Conservation (phyloP, 768 basidiomycete genomes). For the Mycena haematopus region DNA sequence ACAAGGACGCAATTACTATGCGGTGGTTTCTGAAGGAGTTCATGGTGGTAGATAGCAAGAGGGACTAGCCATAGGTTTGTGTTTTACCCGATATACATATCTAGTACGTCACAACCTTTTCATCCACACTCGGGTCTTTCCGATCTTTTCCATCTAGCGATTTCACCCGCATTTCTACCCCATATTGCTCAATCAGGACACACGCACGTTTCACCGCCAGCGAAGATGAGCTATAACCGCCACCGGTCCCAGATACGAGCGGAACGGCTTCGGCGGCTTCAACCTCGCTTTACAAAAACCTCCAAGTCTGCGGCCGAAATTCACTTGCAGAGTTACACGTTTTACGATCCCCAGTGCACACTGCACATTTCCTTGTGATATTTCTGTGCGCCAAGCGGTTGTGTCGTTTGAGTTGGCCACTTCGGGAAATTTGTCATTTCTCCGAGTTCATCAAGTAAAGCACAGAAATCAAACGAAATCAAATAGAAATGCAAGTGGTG, state of each 20-base stretch:
- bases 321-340: too few relatives aligned
- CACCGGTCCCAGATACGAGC: background rate
- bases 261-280: background rate
- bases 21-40: constrained; percentile 75
- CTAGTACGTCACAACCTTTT: constrained; percentile 18
- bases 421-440: too few relatives aligned
- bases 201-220: constrained; percentile 10
- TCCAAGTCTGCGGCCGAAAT: too few relatives aligned
- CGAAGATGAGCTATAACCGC: constrained; percentile 2
- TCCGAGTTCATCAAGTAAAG: too few relatives aligned
- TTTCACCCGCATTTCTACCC: background rate
- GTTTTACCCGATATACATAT: too few relatives aligned
- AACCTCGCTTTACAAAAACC: too few relatives aligned
- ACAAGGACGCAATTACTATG: constrained; percentile 83
- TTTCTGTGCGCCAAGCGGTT: too few relatives aligned
- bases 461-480: too few relatives aligned
- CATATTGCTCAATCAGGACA: background rate
- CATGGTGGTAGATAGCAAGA: constrained; percentile 47
- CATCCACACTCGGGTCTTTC: background rate
- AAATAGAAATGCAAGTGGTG: too few relatives aligned
- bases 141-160: constrained; percentile 5
- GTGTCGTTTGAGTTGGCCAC: too few relatives aligned
- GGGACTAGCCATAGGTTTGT: background rate
- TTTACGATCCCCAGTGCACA: too few relatives aligned
- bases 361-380: too few relatives aligned